Evolutionary conservation across 2,329 filamentous ascomycete genomes (phyloP).

Genomic region (Ciborinia camelliae): DNA sequence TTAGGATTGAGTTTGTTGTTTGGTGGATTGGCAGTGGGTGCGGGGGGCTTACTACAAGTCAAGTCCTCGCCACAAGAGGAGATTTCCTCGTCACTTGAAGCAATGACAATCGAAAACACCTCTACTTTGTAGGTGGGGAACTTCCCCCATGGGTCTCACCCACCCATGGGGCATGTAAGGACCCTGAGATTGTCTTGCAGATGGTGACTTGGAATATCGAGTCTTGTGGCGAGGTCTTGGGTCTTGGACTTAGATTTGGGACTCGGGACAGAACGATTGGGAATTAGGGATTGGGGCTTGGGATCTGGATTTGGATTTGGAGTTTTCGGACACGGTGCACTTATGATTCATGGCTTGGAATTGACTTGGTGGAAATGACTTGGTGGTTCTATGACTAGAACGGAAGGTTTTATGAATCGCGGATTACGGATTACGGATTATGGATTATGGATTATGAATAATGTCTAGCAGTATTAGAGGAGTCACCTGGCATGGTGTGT

Average conservation of each 20-base stretch:
- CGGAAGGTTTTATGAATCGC: background rate
- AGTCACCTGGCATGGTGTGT: background rate
- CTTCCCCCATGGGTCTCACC: background rate
- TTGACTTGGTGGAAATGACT: background rate
- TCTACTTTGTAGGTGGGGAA: conserved; percentile 12
- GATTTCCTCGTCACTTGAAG: conserved; percentile 4
- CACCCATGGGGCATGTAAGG: conserved; percentile 7
- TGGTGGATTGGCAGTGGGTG: conserved; percentile 2
- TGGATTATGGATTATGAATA: conserved; percentile 4
- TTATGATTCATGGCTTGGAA: background rate
- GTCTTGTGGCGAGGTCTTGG: background rate
- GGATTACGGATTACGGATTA: background rate
- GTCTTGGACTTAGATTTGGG: background rate
- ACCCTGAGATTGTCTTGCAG: background rate
- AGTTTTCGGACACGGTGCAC: background rate
- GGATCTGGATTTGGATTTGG: background rate
- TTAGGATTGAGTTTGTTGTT: conserved; percentile 1
- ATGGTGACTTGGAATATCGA: background rate
- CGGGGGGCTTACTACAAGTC: background rate
- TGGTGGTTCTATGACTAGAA: background rate
- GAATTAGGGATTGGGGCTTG: background rate
- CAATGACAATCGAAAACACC: conserved; percentile 9
- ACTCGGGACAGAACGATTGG: background rate
- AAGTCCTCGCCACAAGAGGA: background rate
- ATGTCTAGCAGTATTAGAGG: background rate